Evolutionary conservation across 352 stramenopile species (phyloP), one percentile per base, ranked within the genome.

Genomic region (Aphanomyces cochlioides): DNA sequence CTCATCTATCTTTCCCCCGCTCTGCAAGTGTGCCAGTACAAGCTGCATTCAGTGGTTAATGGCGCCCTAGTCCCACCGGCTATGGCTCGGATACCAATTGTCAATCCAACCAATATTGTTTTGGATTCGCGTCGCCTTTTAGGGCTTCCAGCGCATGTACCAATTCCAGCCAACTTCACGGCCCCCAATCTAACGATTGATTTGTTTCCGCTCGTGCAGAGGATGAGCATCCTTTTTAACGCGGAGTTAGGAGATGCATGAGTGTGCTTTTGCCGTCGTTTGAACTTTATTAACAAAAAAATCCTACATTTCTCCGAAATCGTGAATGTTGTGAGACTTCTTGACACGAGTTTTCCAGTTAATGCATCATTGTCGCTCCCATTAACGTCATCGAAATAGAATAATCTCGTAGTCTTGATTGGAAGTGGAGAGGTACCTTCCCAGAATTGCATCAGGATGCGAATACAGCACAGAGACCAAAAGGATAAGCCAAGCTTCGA

Each of bases 1-100:
- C 73, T 63, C 66, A 37, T 78, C 4, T 61, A 50, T 19, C 36
- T 72, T 1, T 69, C 66, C 19, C 41, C 39, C 1, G 60, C 58
- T 3, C 34, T 73, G 10, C 21, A 56, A 21, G 65, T 58, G 10
- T 64, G 58, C 7, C 66, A 73, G 61, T 67, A 63, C 58, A 64
- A 69, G 10, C 48, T 73, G 2, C 2, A 53, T 53, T 15, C 45
- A 1, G 45, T 53, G 45, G 45, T 2, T 2, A 19, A 53, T 53
- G 45, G 45, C 1, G n/a, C 45, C 45, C 13, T 53, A 1, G 45
- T 53, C 1, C 45, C 1, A 2, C 13, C 45, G 45, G 2, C n/a
- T 53, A 19, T n/a, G 45, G 1, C 28, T 2, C 28, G 1, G 2
- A 53, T 2, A 53, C 45, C 45, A 2, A 53, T 53, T n/a, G 45